These are phyloP conservation scores for Mycena crocata DNA, from an alignment of 768 basidiomycete genomes.

Conservation along the genomic window DNA sequence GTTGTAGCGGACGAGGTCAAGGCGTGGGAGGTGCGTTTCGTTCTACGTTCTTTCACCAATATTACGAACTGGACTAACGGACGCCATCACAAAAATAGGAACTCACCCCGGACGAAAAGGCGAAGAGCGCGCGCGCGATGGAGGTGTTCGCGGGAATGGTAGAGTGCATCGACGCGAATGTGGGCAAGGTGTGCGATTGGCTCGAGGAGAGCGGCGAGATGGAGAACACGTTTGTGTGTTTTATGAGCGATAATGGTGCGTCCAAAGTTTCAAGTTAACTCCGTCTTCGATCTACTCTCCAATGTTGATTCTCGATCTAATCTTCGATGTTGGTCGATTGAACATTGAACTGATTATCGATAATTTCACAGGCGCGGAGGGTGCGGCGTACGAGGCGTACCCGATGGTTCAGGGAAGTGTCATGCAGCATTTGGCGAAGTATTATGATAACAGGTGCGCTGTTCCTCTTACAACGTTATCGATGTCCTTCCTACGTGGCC, in stretches of 20 bases:
- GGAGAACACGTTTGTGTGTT: constrained; percentile 19
- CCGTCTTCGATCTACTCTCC: too few relatives aligned
- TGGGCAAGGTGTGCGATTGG: constrained; percentile 17
- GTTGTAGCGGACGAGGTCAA: constrained; percentile 23
- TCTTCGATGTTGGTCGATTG: too few relatives aligned
- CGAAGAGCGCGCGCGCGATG: constrained; percentile 18
- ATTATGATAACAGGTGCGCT: constrained; percentile 15
- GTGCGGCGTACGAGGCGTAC: constrained; percentile 12
- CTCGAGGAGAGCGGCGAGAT: constrained; percentile 20
- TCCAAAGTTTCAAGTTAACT: too few relatives aligned
- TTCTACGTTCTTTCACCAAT: too few relatives aligned
- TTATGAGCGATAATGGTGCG: constrained; percentile 17
- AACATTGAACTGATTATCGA: neutral
- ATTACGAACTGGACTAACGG: too few relatives aligned
- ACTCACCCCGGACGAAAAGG: constrained; percentile 9
- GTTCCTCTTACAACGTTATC: neutral
- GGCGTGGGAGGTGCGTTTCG: too few relatives aligned
- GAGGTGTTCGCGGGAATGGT: constrained; percentile 23
- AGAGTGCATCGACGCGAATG: constrained; percentile 19
- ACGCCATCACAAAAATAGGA: too few relatives aligned
- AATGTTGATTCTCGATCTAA: too few relatives aligned
- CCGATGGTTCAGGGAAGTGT: constrained; percentile 13
- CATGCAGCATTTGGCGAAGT: constrained; percentile 19
- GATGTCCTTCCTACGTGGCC: too few relatives aligned
- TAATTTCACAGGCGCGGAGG: constrained; percentile 3